phyloP scores from a whole-genome alignment of 73 alveolate species.

The Paramecium biaurelia region DNA sequence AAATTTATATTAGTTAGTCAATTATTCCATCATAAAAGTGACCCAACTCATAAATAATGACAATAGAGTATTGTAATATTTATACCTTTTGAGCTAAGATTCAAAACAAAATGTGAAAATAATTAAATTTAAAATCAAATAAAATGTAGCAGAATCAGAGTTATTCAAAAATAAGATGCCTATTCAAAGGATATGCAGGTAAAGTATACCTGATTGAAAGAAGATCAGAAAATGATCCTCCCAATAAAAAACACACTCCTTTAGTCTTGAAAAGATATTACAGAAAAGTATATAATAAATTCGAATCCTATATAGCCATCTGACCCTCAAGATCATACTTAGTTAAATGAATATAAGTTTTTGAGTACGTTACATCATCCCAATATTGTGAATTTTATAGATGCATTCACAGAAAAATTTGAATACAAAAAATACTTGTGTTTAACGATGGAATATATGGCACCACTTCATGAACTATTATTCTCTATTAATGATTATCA shows the following conservation, averaged over 20 bases:
- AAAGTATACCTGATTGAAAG: constrained; percentile 23
- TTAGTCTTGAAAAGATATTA: constrained; percentile 5
- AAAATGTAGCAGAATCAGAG: background rate
- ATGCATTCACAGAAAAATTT: background rate
- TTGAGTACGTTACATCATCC: background rate
- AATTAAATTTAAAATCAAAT: background rate
- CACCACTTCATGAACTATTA: constrained; percentile 19
- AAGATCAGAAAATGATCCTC: constrained; percentile 6
- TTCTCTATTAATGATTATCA: background rate
- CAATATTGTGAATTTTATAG: background rate
- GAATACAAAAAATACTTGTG: constrained; percentile 24
- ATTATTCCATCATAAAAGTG: background rate
- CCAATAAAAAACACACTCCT: background rate
- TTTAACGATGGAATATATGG: constrained; percentile 26
- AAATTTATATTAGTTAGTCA: background rate
- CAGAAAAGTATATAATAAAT: background rate
- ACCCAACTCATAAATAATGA: background rate
- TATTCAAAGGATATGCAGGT: constrained; percentile 23
- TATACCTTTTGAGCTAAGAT: background rate
- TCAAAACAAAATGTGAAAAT: background rate
- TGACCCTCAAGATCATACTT: background rate
- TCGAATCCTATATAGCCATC: background rate
- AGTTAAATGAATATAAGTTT: background rate
- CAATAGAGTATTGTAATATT: background rate
- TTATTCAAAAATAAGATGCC: background rate